These are phyloP conservation scores for Boletus speciosus DNA, from an alignment of 768 basidiomycete genomes.

Conservation along the genomic window DNA sequence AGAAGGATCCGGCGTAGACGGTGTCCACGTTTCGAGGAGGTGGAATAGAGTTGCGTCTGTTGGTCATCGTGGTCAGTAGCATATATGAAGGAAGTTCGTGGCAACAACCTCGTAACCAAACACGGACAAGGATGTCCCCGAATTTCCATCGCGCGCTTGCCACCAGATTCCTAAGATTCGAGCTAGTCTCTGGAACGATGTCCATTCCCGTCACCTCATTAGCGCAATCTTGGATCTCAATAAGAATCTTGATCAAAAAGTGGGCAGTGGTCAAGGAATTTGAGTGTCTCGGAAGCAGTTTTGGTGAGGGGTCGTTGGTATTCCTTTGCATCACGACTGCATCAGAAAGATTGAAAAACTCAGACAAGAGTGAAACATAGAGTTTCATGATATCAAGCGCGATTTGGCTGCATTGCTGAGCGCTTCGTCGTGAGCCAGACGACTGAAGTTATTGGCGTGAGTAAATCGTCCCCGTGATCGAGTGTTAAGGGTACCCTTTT, in stretches of 20 bases:
- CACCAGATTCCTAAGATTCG: constrained; percentile 66
- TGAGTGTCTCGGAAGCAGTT: constrained; percentile 66
- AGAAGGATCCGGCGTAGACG: constrained; percentile 56
- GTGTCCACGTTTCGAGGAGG: constrained; percentile 82
- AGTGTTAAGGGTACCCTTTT: constrained; percentile 57
- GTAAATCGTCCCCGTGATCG: neutral
- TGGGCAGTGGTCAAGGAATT: constrained; percentile 81
- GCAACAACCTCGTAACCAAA: constrained; percentile 78
- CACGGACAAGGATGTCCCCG: constrained; percentile 69
- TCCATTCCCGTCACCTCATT: constrained; percentile 80
- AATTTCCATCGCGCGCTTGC: constrained; percentile 88
- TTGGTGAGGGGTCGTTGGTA: constrained; percentile 40
- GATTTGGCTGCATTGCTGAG: constrained; percentile 83
- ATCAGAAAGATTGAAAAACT: constrained; percentile 83
- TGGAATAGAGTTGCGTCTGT: constrained; percentile 82
- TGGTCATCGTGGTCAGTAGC: constrained; percentile 6
- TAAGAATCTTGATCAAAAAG: constrained; percentile 75
- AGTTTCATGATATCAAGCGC: constrained; percentile 81
- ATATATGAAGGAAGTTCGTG: neutral
- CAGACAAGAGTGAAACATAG: constrained; percentile 79
- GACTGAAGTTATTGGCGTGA: constrained; percentile 19
- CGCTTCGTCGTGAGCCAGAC: constrained; percentile 65
- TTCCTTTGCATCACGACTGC: constrained; percentile 59
- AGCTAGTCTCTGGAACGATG: constrained; percentile 69
- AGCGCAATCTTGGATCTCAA: constrained; percentile 83